Evolutionary conservation across 2,329 filamentous ascomycete species (phyloP).

Genomic region (Fusarium caatingaense): DNA sequence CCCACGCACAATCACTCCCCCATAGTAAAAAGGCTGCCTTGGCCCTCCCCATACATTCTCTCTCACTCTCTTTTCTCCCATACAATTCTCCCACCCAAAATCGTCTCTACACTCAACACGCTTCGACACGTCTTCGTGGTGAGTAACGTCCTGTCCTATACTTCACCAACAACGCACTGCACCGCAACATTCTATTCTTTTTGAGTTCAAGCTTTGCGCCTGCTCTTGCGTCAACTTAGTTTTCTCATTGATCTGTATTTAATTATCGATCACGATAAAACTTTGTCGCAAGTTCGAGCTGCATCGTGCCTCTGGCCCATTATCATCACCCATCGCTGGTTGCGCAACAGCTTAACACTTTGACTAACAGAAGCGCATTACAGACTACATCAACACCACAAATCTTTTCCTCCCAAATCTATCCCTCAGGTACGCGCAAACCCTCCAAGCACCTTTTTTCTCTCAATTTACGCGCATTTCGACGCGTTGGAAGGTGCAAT

Average conservation of each 20-base stretch:
- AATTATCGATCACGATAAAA: constrained; percentile 32
- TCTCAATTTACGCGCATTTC: constrained; percentile 27
- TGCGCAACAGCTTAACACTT: constrained; percentile 30
- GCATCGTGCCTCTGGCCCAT: constrained; percentile 38
- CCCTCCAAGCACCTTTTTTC: constrained; percentile 25
- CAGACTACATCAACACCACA: constrained; percentile 45
- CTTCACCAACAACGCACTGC: constrained; percentile 46
- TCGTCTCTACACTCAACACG: constrained; percentile 56
- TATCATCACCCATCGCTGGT: constrained; percentile 29
- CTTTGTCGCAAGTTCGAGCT: constrained; percentile 38
- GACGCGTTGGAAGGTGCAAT: constrained; percentile 43
- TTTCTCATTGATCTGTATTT: constrained; percentile 31
- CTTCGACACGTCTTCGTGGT: constrained; percentile 57
- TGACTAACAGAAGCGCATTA: constrained; percentile 47
- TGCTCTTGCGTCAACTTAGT: constrained; percentile 17
- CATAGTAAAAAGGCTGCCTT: constrained; percentile 73
- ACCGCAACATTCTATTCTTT: constrained; percentile 49
- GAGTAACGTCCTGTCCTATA: constrained; percentile 59
- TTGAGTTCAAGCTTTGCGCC: constrained; percentile 48
- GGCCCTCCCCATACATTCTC: constrained; percentile 65
- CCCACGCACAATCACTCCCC: constrained; percentile 68
- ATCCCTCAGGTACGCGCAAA: constrained; percentile 40
- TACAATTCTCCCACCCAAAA: constrained; percentile 70
- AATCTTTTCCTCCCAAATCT: constrained; percentile 23
- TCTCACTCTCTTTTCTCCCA: constrained; percentile 68